Evolutionary conservation across 1,139 yeast species (phyloP).

Genomic region (Hansenula anomala): DNA sequence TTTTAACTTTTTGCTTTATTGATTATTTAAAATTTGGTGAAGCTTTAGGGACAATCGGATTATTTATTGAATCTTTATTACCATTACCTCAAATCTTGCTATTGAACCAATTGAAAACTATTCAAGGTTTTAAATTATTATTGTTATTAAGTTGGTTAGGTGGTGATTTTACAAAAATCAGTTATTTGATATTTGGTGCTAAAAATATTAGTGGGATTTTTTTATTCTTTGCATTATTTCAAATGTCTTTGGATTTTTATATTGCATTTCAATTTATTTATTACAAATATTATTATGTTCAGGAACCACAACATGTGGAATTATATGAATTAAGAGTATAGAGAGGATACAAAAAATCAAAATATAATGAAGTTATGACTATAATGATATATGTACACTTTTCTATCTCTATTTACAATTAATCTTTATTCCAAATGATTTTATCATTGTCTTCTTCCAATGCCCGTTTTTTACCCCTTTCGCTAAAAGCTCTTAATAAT

Average conservation of each 20-base stretch:
- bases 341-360: neutral
- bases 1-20: constrained; percentile 43
- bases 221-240: constrained; percentile 74
- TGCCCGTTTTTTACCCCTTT: constrained; percentile 22
- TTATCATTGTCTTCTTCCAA: neutral
- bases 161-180: constrained; percentile 77
- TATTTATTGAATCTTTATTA: constrained; percentile 73
- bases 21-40: constrained; percentile 41
- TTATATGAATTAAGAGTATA: constrained; percentile 15
- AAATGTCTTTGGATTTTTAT: constrained; percentile 69
- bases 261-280: constrained; percentile 73
- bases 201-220: constrained; percentile 64
- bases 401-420: no score
- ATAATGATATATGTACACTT: no score
- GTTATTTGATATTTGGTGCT: constrained; percentile 70
- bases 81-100: constrained; percentile 86
- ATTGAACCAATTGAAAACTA: constrained; percentile 60
- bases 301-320: constrained; percentile 15
- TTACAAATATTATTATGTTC: constrained; percentile 36
- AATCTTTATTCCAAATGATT: constrained; percentile 20
- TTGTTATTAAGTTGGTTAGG: constrained; percentile 80
- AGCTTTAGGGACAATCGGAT: constrained; percentile 66
- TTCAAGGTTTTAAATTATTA: constrained; percentile 74
- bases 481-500: constrained; percentile 34
- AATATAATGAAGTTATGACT: neutral